Evolutionary conservation across 2,329 filamentous ascomycete genomes (phyloP).

Genomic region (Aspergillus viridinutans): DNA sequence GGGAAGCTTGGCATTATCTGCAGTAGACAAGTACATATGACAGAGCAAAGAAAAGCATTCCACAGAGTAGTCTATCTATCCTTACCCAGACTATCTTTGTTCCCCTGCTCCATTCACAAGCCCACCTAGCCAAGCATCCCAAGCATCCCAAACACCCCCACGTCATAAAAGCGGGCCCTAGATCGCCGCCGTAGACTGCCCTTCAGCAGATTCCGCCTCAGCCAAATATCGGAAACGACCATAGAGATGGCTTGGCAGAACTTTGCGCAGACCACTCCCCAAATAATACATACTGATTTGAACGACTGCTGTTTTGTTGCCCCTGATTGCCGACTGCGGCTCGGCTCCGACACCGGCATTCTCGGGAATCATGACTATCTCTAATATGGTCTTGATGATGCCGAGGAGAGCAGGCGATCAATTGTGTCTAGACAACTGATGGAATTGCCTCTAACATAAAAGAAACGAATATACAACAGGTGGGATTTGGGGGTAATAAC

Average conservation of each 20-base stretch:
- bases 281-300: background rate
- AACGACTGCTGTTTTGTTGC: background rate
- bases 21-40: background rate
- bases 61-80: no score
- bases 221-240: constrained; percentile 25
- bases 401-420: constrained; percentile 18
- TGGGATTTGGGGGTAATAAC: no score
- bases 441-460: no score
- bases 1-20: background rate
- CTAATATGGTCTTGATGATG: constrained; percentile 7
- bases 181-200: constrained; percentile 30
- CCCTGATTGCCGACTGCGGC: background rate
- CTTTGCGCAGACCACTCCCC: constrained; percentile 7
- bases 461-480: no score
- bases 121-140: constrained; percentile 9
- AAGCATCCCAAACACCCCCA: constrained; percentile 14
- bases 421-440: constrained; percentile 25
- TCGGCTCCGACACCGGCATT: background rate
- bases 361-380: background rate
- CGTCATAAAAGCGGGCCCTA: constrained; percentile 31
- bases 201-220: constrained; percentile 20
- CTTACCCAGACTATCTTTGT: no score
- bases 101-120: background rate
- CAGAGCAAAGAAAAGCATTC: background rate
- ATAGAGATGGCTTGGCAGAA: constrained; percentile 24